Base-by-base conservation (phyloP, 2,329 filamentous ascomycete species). In the Calonectria multiphialidica region DNA sequence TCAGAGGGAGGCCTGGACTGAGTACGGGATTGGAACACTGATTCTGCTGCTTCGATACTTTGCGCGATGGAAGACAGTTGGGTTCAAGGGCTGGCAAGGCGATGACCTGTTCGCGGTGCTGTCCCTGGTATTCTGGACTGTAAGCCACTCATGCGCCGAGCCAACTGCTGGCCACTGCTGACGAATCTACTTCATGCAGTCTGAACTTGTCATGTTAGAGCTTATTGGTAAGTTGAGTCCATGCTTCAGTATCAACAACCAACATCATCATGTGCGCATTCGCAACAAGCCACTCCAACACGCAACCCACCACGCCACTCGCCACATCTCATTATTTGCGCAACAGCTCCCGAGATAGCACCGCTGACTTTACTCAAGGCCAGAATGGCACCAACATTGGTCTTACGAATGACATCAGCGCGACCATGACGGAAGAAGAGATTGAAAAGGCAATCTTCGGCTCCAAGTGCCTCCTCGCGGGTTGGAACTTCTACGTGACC, bases 61-160 rank as follows among this genome's bases (percentile, higher is more conserved):
- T 71, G 82, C 84, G 2, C 77, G 86, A 40, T 81, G 80, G 75
- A 84, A 80, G 65, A 74, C 81, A 8, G 83, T 87, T 4, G 85
- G 85, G 1, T 76, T 84, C 68, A 83, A 82, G n/a, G 78, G 79
- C 15, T 85, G 82, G 79, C 81, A 86, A 21, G 83, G 84, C 2
- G 86, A 87, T 72, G 86, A 87, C 59, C 83, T 82, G 63, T 87
- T 87, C 68, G 81, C 84, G 0, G 69, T 84, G 18, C 55, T 82
- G 6, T 78, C 80, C 0, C 72, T 86, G 5, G 3, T 85, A 0
- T 83, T 86, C 53, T 85, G 83, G 81, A 85, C 83, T 28, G 84
- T 82, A 77, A 63, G 80, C 72, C 0, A 13, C 40, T 45, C 5
- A 35, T 47, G 33, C 13, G 25, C 21, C 21, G 13, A 25, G 16